phyloP scores from a whole-genome alignment of 2,329 filamentous ascomycete genomes.

The Aspergillus sp. region DNA sequence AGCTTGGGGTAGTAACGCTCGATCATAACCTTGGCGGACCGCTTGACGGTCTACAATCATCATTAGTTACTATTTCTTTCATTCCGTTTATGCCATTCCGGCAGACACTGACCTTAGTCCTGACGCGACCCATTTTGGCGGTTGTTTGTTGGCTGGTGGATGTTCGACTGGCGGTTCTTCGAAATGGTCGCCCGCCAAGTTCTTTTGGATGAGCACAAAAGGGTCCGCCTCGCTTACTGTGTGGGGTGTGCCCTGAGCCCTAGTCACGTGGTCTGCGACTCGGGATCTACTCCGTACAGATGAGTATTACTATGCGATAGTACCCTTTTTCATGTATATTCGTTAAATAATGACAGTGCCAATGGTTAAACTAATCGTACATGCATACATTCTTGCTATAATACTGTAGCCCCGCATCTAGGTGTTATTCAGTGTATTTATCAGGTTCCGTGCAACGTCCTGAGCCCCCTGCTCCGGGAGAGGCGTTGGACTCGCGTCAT shows the following conservation, averaged over 20 bases:
- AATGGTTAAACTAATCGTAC: constrained; percentile 23
- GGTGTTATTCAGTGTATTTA: constrained; percentile 18
- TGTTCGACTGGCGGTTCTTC: constrained; percentile 15
- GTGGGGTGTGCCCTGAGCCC: constrained; percentile 17
- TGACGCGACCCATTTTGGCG: constrained; percentile 44
- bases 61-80: no score
- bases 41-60: constrained; percentile 54
- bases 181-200: constrained; percentile 1
- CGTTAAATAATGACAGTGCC: no score
- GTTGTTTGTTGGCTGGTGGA: constrained; percentile 26
- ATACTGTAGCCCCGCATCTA: constrained; percentile 1
- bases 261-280: constrained; percentile 11
- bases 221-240: constrained; percentile 18
- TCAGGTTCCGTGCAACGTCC: constrained; percentile 24
- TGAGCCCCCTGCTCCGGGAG: constrained; percentile 15
- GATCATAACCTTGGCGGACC: constrained; percentile 98
- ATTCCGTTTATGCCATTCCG: neutral
- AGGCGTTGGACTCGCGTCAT: neutral
- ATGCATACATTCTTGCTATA: constrained; percentile 9
- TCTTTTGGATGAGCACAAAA: constrained; percentile 10
- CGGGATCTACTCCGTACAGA: neutral
- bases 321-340: neutral
- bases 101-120: constrained; percentile 26
- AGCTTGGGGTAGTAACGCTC: constrained; percentile 97
- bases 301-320: constrained; percentile 1